These are phyloP conservation scores for Ophiognomonia clavigignenti-juglandacearum DNA, from an alignment of 2,329 filamentous ascomycete genomes.

Conservation along the genomic window DNA sequence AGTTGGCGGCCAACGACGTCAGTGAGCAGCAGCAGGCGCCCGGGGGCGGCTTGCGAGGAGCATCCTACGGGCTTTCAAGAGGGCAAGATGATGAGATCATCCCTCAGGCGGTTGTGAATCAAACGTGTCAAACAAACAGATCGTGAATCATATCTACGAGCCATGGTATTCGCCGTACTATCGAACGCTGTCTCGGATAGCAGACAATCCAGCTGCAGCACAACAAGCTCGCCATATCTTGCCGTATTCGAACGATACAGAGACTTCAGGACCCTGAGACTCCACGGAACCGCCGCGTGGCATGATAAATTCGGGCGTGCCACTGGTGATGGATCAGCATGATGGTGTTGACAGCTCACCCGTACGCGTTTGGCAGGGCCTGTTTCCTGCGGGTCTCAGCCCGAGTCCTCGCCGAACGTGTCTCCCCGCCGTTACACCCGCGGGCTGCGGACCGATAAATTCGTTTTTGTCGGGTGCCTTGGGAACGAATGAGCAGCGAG, in stretches of 20 bases:
- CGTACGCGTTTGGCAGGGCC: not conserved
- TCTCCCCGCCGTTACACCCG: conserved; percentile 12
- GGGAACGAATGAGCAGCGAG: conserved; percentile 1
- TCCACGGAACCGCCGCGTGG: not conserved
- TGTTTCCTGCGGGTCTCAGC: conserved; percentile 2
- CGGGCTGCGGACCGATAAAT: conserved; percentile 11
- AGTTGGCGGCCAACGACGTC: not conserved
- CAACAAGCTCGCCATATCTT: not conserved
- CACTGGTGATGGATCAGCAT: not conserved
- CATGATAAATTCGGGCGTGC: not conserved
- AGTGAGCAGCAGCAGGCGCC: not conserved
- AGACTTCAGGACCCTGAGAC: not conserved
- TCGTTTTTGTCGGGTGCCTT: conserved; percentile 9
- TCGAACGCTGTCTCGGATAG: conserved; percentile 1
- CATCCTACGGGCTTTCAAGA: too few relatives aligned
- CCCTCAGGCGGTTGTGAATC: not conserved
- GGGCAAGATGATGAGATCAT: too few relatives aligned
- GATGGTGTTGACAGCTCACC: not conserved
- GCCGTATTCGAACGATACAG: not conserved
- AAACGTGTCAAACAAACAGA: not conserved
- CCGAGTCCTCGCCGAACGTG: conserved; percentile 8
- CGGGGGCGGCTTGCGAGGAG: not conserved
- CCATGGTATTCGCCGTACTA: not conserved
- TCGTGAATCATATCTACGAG: not conserved
- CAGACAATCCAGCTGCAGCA: not conserved